phyloP scores from a whole-genome alignment of 2,329 filamentous ascomycete genomes.

The Cercospora zeae-maydis region DNA sequence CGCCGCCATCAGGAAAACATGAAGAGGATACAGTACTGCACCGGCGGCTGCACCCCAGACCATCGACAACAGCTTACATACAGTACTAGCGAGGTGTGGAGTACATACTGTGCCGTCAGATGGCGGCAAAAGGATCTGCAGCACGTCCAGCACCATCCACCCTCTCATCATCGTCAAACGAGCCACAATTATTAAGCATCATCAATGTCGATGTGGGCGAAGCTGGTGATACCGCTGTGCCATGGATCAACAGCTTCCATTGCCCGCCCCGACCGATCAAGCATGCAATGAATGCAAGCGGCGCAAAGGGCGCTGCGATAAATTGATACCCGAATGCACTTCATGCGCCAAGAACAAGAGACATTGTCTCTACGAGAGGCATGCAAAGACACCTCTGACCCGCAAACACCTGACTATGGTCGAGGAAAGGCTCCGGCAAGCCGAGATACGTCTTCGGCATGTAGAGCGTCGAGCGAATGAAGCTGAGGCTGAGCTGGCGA shows the following conservation, averaged over 20 bases:
- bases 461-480: constrained; percentile 24
- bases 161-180: background rate
- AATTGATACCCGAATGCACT: constrained; percentile 40
- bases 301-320: constrained; percentile 29
- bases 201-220: background rate
- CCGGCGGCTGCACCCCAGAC: background rate
- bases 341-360: constrained; percentile 44
- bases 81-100: background rate
- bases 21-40: background rate
- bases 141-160: background rate
- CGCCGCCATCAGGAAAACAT: background rate
- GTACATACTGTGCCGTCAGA: background rate
- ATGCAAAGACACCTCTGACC: constrained; percentile 49
- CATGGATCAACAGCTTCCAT: constrained; percentile 22
- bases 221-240: background rate
- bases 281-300: constrained; percentile 32
- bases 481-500: constrained; percentile 24
- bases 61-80: background rate
- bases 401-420: constrained; percentile 48
- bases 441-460: constrained; percentile 25
- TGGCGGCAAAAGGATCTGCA: constrained; percentile 1
- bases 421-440: constrained; percentile 40
- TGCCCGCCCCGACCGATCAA: constrained; percentile 21
- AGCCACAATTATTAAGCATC: too few species aligned
- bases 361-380: constrained; percentile 50